Base-by-base conservation (phyloP, 805 yeast species). In the Metahyphopichia silvanorum region DNA sequence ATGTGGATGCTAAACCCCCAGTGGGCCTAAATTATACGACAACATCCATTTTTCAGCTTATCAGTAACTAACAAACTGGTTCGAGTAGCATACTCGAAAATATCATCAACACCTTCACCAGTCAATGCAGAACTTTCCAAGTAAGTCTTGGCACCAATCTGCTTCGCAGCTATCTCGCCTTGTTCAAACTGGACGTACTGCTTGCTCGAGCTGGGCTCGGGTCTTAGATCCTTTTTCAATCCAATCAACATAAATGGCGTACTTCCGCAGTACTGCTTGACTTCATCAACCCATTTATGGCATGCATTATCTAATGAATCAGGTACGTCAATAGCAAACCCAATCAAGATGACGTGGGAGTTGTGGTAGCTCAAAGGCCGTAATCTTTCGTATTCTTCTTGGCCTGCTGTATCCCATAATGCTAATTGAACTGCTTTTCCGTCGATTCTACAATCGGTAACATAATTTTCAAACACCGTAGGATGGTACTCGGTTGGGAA, bases 371-470 rank as follows among this genome's bases (percentile, higher is more conserved):
- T 83, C 43, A 89, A 65, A 1, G 96, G 96, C 40, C 96, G 74
- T 37, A 89, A 65, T 38, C 96, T 66, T 54, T 88, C 96, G 54
- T 88, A 88, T 59, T 88, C 97, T 63, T 88, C 97, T 60, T 88
- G 96, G 2, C 97, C 97, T 2, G 97, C 96, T 1, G 96, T 88
- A 55, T 88, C 97, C 96, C 97, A 88, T 16, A 88, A 62, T 2
- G 95, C 89, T 35, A 88, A 60, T 42, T 87, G 82, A 3, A 88
- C 95, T 11, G 93, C 83, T 45, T 87, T 88, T 3, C 96, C 96
- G 51, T 88, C 97, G 13, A 89, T 94, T 37, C 95, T 68, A 57
- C 96, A 88, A 49, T 87, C 95, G 1, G 96, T 87, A 11, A 88
- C 96, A 55, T 89, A 87, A 57, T 89, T 88, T 47, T 88, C 97